These are phyloP conservation scores for Kickxella alabastrina DNA, from an alignment of 192 early-diverging fungal species.

Conservation along the genomic window DNA sequence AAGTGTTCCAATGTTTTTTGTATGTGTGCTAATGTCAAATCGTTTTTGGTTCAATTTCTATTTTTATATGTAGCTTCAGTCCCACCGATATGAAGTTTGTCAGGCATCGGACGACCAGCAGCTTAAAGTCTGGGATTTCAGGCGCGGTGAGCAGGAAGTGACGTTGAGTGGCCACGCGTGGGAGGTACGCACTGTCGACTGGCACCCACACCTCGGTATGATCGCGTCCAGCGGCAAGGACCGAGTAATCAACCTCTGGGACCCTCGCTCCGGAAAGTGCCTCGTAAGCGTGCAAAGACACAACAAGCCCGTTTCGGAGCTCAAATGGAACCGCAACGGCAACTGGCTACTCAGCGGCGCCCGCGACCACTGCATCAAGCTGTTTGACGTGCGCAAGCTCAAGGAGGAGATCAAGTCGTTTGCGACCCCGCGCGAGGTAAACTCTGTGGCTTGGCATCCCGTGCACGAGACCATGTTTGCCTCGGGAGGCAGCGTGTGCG, in stretches of 20 bases:
- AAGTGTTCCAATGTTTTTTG: too few species aligned
- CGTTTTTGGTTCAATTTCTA: neutral
- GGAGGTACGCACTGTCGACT: constrained; percentile 96
- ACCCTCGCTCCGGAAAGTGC: constrained; percentile 84
- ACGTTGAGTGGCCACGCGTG: constrained; percentile 85
- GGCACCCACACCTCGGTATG: constrained; percentile 93
- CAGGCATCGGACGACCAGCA: constrained; percentile 92
- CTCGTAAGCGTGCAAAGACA: constrained; percentile 89
- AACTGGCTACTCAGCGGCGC: constrained; percentile 92
- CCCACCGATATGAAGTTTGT: constrained; percentile 93
- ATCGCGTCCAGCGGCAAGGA: constrained; percentile 95
- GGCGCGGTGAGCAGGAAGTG: constrained; percentile 74
- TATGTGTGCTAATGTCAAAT: too few species aligned
- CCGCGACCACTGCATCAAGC: constrained; percentile 84
- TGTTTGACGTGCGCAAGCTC: constrained; percentile 94
- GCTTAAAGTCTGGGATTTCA: constrained; percentile 97
- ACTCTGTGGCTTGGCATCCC: constrained; percentile 93
- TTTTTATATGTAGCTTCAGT: constrained; percentile 76
- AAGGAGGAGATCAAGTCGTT: constrained; percentile 80
- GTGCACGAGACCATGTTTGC: constrained; percentile 85
- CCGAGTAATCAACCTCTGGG: constrained; percentile 95
- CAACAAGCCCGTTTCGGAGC: constrained; percentile 84
- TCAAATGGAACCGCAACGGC: constrained; percentile 96
- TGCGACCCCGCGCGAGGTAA: constrained; percentile 85
- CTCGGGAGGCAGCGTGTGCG: constrained; percentile 70